A percentile compares a stretch with the other conserved stretches of the same genome.
phyloP scores from a whole-genome alignment of 345 rosid genomes.

The Eucalyptus tenuipes region DNA sequence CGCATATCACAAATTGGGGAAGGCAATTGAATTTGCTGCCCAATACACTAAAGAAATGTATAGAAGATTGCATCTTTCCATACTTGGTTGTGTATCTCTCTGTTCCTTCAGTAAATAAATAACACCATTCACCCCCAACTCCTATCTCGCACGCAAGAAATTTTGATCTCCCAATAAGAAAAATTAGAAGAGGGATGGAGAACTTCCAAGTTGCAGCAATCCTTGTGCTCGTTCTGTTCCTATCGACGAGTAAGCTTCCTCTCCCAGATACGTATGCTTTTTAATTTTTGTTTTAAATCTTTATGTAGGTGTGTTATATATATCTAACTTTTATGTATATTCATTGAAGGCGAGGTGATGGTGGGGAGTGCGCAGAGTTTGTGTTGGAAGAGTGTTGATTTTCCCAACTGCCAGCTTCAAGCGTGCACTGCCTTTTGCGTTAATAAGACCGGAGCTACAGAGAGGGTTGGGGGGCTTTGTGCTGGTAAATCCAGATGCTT shows the following conservation, averaged over 20 bases:
- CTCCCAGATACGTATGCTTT: background rate
- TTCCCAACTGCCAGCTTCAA: background rate
- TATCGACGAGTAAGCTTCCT: background rate
- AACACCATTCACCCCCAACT: background rate
- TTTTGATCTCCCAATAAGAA: background rate
- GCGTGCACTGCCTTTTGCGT: background rate
- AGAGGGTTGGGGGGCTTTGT: background rate
- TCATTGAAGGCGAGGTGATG: background rate
- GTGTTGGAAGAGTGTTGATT: background rate
- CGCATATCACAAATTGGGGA: background rate
- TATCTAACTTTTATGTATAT: background rate
- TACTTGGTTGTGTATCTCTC: background rate
- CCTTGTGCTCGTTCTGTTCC: background rate
- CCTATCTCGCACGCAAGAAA: background rate
- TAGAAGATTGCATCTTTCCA: background rate
- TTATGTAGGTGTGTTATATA: background rate
- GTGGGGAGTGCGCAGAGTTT: background rate
- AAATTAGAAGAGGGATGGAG: background rate
- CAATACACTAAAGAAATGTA: background rate
- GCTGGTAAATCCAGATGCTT: background rate
- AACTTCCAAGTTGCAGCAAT: background rate
- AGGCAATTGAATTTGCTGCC: background rate
- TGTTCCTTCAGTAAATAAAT: background rate
- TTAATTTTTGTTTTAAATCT: background rate
- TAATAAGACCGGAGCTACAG: background rate